Base-by-base conservation (phyloP, 2,329 filamentous ascomycete species). In the Periconia digitata region DNA sequence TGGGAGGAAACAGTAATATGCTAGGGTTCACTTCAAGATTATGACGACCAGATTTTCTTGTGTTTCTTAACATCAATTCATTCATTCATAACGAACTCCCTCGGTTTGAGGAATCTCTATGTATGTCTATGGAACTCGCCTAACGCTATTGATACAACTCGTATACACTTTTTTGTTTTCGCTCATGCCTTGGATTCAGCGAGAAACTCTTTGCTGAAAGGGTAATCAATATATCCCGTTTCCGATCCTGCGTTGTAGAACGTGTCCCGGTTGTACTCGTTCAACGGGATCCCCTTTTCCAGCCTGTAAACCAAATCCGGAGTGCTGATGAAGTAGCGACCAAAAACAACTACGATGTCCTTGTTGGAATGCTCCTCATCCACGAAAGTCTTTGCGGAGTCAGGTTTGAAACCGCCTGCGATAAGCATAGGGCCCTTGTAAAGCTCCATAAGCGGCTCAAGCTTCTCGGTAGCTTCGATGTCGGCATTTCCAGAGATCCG, bases 281-380 rank as follows among this genome's bases (percentile, higher is more conserved):
- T 70, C 32, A 80, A 62, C 17, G 69, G 64, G 12, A 80, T 66
- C 1, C 72, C 72, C 45, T 77, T 62, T 55, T 71, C 49, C 24
- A 80, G 40, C 27, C 76, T 66, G 54, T 71, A 79, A 4, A 74
- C 71, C 16, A 81, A 60, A 57, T 80, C 77, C 2, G 78, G 78
- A 7, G 71, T 80, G 35, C 71, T 70, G 51, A 79, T 77, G 51
- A 77, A 80, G 46, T 73, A 73, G 18, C 77, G 58, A 7, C 78
- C 78, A 57, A 79, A 79, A 1, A 73, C 75, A 15, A 78, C 35
- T 10, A 51, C 64, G n/a, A 79, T 55, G 40, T 78, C 72, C 29
- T 71, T 69, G 10, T 74, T 70, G 18, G 62, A 66, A 48, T 77
- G 72, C 46, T 78, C 66, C 45, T 75, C 66, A 46, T 71, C 69